A percentile compares a stretch with the other conserved stretches of the same genome.
Evolutionary conservation across 1,284 basidiomycete species (phyloP).

Genomic region (Cryptococcus depauperatus): DNA sequence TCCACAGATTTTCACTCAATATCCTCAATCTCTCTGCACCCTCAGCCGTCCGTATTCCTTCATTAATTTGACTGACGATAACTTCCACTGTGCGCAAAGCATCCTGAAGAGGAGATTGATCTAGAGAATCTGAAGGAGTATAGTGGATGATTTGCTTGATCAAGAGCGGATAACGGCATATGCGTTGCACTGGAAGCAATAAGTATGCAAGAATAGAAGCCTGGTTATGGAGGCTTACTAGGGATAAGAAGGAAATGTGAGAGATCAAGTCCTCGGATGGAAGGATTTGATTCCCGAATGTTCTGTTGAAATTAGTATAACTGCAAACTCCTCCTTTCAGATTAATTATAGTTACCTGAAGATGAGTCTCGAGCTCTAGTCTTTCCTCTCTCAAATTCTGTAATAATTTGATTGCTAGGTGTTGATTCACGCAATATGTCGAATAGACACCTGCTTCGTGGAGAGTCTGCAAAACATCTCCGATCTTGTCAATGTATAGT

Average conservation of each 20-base stretch:
- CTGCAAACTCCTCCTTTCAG: not conserved
- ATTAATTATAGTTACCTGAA: constrained; percentile 53
- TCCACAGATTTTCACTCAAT: constrained; percentile 72
- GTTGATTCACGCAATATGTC: constrained; percentile 89
- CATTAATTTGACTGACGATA: constrained; percentile 75
- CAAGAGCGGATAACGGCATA: constrained; percentile 83
- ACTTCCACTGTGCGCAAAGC: constrained; percentile 61
- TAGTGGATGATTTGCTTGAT: constrained; percentile 78
- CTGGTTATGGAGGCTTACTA: constrained; percentile 52
- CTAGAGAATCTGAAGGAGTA: constrained; percentile 52
- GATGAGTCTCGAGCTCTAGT: constrained; percentile 55
- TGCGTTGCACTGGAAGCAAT: constrained; percentile 69
- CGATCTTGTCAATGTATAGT: constrained; percentile 80
- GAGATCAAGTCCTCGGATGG: constrained; percentile 73
- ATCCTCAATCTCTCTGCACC: constrained; percentile 60
- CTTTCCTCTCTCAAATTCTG: constrained; percentile 64
- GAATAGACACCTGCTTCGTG: constrained; percentile 69
- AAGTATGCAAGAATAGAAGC: not conserved
- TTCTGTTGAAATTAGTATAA: constrained; percentile 6
- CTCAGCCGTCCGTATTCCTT: constrained; percentile 78
- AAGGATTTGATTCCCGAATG: constrained; percentile 52
- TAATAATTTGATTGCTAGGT: constrained; percentile 66
- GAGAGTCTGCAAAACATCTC: constrained; percentile 71
- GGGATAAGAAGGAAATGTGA: constrained; percentile 85
- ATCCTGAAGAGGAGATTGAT: constrained; percentile 51